A percentile compares a stretch with the other conserved stretches of the same genome.
These are phyloP conservation scores for Trichoderma harzianum DNA, from an alignment of 2,329 filamentous ascomycete species.

Conservation along the genomic window DNA sequence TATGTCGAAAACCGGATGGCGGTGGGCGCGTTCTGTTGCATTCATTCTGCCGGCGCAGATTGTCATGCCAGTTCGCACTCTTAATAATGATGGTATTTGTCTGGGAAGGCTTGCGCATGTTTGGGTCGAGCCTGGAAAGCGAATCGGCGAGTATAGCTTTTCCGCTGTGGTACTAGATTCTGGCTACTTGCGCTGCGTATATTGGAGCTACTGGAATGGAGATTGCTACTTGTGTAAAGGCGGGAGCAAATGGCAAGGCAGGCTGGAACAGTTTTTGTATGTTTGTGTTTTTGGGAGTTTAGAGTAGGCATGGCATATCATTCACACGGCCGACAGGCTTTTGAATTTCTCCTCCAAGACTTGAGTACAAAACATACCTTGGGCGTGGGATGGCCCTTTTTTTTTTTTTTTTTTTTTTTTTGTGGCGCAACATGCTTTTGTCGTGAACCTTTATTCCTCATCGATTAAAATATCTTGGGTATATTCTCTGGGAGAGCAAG, in stretches of 20 bases:
- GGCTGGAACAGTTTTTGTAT: slow-evolving; percentile 14
- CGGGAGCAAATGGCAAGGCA: slow-evolving; percentile 11
- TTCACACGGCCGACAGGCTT: slow-evolving; percentile 2
- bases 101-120: slow-evolving; percentile 17
- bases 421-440: background rate
- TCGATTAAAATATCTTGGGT: background rate
- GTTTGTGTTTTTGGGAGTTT: slow-evolving; percentile 15
- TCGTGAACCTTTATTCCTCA: background rate
- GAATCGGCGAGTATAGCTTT: slow-evolving; percentile 21
- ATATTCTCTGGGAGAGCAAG: background rate
- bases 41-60: slow-evolving; percentile 16
- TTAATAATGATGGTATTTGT: slow-evolving; percentile 18
- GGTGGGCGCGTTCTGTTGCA: slow-evolving; percentile 16
- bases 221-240: background rate
- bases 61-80: background rate
- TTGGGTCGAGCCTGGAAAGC: slow-evolving; percentile 15
- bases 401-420: no score
- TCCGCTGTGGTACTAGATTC: slow-evolving; percentile 30
- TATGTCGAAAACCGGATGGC: slow-evolving; percentile 8
- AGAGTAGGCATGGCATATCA: slow-evolving; percentile 17
- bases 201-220: slow-evolving; percentile 16
- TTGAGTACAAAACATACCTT: background rate
- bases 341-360: background rate
- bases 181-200: slow-evolving; percentile 27
- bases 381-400: background rate